Base-by-base conservation (phyloP, 257 asterid species). In the Ehretia macrophylla region DNA sequence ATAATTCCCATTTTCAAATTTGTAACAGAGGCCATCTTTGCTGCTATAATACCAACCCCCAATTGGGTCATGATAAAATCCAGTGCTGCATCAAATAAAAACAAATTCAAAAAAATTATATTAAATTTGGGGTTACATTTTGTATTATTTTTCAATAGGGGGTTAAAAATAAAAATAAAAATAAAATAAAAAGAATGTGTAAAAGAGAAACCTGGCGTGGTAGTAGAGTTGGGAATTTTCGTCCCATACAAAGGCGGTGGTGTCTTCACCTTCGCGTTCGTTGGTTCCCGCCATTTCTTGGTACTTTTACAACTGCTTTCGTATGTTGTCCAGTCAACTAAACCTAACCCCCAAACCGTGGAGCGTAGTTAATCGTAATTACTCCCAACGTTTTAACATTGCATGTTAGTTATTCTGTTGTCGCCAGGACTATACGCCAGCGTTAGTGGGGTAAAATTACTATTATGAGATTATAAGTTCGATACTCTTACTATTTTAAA, bases 11-110 rank as follows among this genome's bases (percentile, higher is more conserved):
- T 83, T 77, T 77, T 88, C 97, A 65, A 81, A 92, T 67, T 77
- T 84, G 85, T 92, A 92, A 66, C 88, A 92, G 49, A 72, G 81
- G 52, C 96, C 95, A 75, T 92, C 97, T 56, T 64, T 69, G 72
- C 78, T 77, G 82, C 84, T 88, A 56, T 88, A 92, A 71, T 92
- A 92, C 99, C 99, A 88, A 8, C 87, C 95, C 10, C 80, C 99
- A 56, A 73, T 55, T 35, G 95, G 97, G 52, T 83, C 94, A 59
- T 84, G 91, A 77, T 92, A 92, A 80, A 92, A 86, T 27, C 99
- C 97, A 73, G 95, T 64, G 76, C 99, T 92, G 89, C 70, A 77
- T 60, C 72, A 73, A 67, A 64, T 17, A 46, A 59, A 56, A 27
- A 62, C 17, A 57, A 23, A 11, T 12, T 18, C 35, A 58, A 53